A percentile compares a stretch with the other conserved stretches of the same genome.
These are phyloP conservation scores for Taphrina deformans DNA, from an alignment of 1,139 yeast species.

Conservation along the genomic window DNA sequence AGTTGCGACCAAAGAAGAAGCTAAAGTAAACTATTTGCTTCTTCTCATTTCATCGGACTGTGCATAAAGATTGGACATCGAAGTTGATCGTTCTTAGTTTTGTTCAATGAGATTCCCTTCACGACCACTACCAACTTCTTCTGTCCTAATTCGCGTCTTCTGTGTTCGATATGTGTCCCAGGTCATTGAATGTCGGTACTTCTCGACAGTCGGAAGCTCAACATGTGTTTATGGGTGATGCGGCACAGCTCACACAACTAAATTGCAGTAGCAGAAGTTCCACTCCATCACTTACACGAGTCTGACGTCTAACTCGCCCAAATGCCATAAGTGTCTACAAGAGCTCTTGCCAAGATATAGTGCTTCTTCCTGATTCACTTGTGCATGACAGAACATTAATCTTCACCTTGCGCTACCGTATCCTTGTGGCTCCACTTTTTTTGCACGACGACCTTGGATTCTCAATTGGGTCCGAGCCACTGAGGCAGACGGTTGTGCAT, in stretches of 20 bases:
- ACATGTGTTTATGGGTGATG: too few species aligned
- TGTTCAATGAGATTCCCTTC: not conserved
- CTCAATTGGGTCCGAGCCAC: not conserved
- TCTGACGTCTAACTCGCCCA: too few species aligned
- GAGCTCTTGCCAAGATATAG: not conserved
- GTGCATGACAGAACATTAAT: too few species aligned
- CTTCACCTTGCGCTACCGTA: not conserved
- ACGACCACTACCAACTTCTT: too few species aligned
- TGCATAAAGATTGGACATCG: not conserved
- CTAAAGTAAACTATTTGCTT: constrained; percentile 69
- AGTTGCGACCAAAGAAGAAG: constrained; percentile 76
- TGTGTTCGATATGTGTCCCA: too few species aligned
- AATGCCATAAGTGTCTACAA: not conserved
- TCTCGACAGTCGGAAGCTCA: too few species aligned
- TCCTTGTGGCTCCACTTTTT: not conserved
- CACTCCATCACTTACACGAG: too few species aligned
- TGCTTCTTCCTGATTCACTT: too few species aligned
- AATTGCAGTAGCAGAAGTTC: too few species aligned
- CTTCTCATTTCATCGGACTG: not conserved
- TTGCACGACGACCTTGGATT: not conserved
- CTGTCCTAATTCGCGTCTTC: too few species aligned
- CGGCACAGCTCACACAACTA: too few species aligned
- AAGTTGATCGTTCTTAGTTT: not conserved
- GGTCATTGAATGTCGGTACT: too few species aligned
- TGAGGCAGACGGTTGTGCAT: not conserved